Evolutionary conservation across 192 early-diverging fungal species (phyloP).

Genomic region (Podila epicladia): DNA sequence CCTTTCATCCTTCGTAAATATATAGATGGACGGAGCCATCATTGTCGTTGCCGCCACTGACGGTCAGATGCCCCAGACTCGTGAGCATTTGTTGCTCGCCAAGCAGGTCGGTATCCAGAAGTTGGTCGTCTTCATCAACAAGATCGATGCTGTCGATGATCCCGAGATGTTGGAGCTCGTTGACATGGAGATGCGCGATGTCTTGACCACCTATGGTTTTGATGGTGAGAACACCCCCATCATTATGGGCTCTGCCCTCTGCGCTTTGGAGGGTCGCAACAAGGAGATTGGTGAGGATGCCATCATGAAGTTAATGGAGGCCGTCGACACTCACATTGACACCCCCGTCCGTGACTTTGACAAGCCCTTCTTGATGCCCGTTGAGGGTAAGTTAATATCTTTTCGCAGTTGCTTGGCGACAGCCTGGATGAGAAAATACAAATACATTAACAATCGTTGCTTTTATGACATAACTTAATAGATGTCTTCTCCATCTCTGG

Average conservation of each 20-base stretch:
- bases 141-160: conserved; percentile 97
- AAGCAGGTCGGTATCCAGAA: conserved; percentile 94
- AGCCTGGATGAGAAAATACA: neutral
- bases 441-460: neutral
- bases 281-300: conserved; percentile 92
- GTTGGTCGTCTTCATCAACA: conserved; percentile 98
- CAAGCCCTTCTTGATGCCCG: conserved; percentile 99
- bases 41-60: conserved; percentile 98
- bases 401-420: neutral
- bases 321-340: conserved; percentile 93
- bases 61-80: conserved; percentile 98
- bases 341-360: conserved; percentile 93
- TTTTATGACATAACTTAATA: conserved; percentile 11
- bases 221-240: conserved; percentile 93
- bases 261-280: conserved; percentile 91
- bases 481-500: conserved; percentile 99
- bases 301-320: conserved; percentile 91
- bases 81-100: conserved; percentile 96
- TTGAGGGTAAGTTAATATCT: conserved; percentile 71
- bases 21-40: conserved; percentile 94
- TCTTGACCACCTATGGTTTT: conserved; percentile 90
- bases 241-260: conserved; percentile 92
- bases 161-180: conserved; percentile 98
- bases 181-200: conserved; percentile 99
- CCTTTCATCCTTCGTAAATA: neutral